Evolutionary conservation across 768 basidiomycete genomes (phyloP), one percentile per base, ranked within the genome.

Genomic region (Suillus subaureus): DNA sequence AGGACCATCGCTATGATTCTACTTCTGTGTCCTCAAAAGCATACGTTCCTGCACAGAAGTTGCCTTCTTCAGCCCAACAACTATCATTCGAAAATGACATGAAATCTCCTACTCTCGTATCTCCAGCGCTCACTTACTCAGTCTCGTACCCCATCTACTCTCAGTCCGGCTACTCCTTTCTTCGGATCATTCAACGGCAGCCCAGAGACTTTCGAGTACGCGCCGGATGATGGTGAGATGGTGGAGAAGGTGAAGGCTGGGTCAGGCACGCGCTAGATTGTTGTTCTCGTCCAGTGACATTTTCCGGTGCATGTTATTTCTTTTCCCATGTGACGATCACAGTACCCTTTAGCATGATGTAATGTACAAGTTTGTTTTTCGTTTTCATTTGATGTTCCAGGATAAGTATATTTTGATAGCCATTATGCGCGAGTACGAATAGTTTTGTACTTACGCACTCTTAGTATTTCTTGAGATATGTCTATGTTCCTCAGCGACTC

Each of bases 101-200:
- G 64, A 78, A 67, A 45, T 87, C 87, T 15, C 86, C 89, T 2
- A 79, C 84, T 47, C 78, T 88, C 62, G 82, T 89, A 31, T 90
- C 89, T 5, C 89, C 89, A 12, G 84, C 89, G 9, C 80, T 91
- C 65, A 90, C 87, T 18, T 91, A 87, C 70, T 87, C 87, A n/a
- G n/a, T 87, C 83, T 26, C 79, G 81, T 52, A 87, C 89, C 33
- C 85, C 88, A 18, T 85, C 87, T 45, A 89, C 87, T 35, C 80
- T 90, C 63, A 90, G 89, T 71, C 89, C 89, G 21, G 84, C 88
- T 13, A 91, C 89, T 13, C 89, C 89, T 13, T 91, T 89, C 78
- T 87, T 90, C 75, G 84, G 85, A 33, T 84, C 86, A 9, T 89
- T 60, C 23, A 58, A 68, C 12, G 61, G 73, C 26, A 66, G 68